Evolutionary conservation across 805 yeast species (phyloP).

Genomic region (Kluyveromyces wickerhamii): DNA sequence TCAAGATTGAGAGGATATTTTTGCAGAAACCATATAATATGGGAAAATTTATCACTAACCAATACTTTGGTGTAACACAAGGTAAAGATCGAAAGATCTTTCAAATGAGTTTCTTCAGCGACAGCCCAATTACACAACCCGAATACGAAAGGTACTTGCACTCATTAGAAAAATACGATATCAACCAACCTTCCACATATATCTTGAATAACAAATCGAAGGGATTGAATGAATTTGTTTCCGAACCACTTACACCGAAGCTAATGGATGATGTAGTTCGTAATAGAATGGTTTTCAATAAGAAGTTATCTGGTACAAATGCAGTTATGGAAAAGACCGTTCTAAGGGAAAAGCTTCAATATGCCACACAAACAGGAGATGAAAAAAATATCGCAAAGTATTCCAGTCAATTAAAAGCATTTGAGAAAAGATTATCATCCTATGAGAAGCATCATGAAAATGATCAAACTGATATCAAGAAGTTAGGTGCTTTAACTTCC

Average conservation of each 20-base stretch:
- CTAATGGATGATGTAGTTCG: conserved; percentile 75
- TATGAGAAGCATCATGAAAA: conserved; percentile 33
- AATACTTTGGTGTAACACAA: conserved; percentile 67
- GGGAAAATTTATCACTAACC: conserved; percentile 43
- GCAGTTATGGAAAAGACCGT: conserved; percentile 69
- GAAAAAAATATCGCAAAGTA: conserved; percentile 37
- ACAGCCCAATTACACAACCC: conserved; percentile 56
- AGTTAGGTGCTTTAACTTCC: conserved; percentile 67
- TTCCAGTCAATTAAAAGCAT: conserved; percentile 39
- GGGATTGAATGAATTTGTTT: conserved; percentile 55
- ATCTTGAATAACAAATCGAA: conserved; percentile 57
- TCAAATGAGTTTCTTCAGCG: conserved; percentile 74
- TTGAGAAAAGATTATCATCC: conserved; percentile 32
- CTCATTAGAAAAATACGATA: conserved; percentile 50
- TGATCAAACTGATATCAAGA: conserved; percentile 34
- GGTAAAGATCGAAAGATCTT: conserved; percentile 69
- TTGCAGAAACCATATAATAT: conserved; percentile 44
- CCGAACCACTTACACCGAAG: conserved; percentile 57
- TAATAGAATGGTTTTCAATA: conserved; percentile 56
- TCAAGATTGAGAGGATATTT: conserved; percentile 62
- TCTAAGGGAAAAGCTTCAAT: conserved; percentile 63
- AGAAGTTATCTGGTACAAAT: conserved; percentile 54
- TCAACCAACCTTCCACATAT: conserved; percentile 46
- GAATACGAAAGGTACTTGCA: conserved; percentile 67
- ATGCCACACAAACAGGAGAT: conserved; percentile 57